phyloP scores from a whole-genome alignment of 768 basidiomycete genomes.

The Mycena albidolilacea region DNA sequence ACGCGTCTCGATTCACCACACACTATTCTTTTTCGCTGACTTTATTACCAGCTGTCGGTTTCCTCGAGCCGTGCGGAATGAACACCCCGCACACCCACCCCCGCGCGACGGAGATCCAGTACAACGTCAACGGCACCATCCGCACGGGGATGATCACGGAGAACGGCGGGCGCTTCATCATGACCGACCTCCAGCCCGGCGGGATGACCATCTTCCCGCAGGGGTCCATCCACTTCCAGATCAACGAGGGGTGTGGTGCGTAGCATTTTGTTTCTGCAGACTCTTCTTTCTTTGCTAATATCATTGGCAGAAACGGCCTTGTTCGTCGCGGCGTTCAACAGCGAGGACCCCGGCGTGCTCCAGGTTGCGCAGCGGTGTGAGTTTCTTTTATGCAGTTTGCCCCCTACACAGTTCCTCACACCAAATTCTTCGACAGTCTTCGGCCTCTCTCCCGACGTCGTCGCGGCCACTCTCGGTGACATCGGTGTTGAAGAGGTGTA shows the following conservation, averaged over 20 bases:
- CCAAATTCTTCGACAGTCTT: conserved; percentile 25
- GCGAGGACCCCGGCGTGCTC: conserved; percentile 32
- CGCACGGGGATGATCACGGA: conserved; percentile 40
- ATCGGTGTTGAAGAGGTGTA: conserved; percentile 34
- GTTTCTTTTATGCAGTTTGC: conserved; percentile 2
- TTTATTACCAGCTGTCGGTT: conserved; percentile 22
- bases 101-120: conserved; percentile 39
- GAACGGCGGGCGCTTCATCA: conserved; percentile 40
- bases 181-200: conserved; percentile 32
- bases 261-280: neutral
- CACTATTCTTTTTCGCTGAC: neutral
- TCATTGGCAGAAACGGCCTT: conserved; percentile 30
- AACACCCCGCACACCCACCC: conserved; percentile 41
- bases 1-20: neutral
- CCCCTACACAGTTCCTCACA: neutral
- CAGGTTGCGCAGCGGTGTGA: conserved; percentile 39
- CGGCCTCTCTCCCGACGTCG: conserved; percentile 37
- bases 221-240: conserved; percentile 39
- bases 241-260: conserved; percentile 38
- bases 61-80: conserved; percentile 34
- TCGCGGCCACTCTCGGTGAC: conserved; percentile 33
- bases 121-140: conserved; percentile 39
- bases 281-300: conserved; percentile 14
- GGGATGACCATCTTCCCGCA: conserved; percentile 35
- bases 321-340: conserved; percentile 39